Conservation (phyloP, 129 eudicot species). For the Sambucus nigra region DNA sequence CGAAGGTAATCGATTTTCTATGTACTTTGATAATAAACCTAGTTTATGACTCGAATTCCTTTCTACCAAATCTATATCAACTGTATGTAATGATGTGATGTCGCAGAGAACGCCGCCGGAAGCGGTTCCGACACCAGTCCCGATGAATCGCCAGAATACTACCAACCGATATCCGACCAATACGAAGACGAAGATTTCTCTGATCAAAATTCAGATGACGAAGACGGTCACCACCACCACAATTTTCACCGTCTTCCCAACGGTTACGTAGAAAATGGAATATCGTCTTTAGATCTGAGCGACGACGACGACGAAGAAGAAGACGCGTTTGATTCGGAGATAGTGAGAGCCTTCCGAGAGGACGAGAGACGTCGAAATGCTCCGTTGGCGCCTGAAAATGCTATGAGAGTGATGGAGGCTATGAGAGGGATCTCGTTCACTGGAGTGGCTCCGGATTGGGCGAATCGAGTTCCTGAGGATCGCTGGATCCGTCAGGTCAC, state of each 20-base stretch:
- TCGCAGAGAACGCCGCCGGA: constrained; percentile 52
- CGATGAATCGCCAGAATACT: constrained; percentile 64
- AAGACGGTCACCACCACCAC: constrained; percentile 15
- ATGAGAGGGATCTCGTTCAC: constrained; percentile 73
- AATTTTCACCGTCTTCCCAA: constrained; percentile 32
- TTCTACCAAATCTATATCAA: background rate
- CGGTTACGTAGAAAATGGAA: constrained; percentile 47
- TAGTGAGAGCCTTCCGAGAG: constrained; percentile 54
- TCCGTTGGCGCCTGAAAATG: constrained; percentile 76
- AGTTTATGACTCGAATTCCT: background rate
- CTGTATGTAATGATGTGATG: background rate
- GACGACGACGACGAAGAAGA: constrained; percentile 34
- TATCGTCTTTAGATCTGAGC: constrained; percentile 59
- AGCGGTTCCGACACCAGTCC: constrained; percentile 63
- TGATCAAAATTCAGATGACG: constrained; percentile 33
- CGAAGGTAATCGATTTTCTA: constrained; percentile 16
- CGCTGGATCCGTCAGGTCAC: constrained; percentile 55
- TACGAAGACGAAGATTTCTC: constrained; percentile 34
- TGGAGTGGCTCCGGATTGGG: constrained; percentile 85
- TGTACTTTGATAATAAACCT: background rate
- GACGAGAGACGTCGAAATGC: constrained; percentile 90
- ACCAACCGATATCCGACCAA: constrained; percentile 49
- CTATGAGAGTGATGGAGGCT: constrained; percentile 78
- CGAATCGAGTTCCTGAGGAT: constrained; percentile 49
- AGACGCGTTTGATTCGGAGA: constrained; percentile 32